Evolutionary conservation across 2,329 filamentous ascomycete species (phyloP), one percentile per base, ranked within the genome.

Genomic region (Aspergillus pseudotamarii): DNA sequence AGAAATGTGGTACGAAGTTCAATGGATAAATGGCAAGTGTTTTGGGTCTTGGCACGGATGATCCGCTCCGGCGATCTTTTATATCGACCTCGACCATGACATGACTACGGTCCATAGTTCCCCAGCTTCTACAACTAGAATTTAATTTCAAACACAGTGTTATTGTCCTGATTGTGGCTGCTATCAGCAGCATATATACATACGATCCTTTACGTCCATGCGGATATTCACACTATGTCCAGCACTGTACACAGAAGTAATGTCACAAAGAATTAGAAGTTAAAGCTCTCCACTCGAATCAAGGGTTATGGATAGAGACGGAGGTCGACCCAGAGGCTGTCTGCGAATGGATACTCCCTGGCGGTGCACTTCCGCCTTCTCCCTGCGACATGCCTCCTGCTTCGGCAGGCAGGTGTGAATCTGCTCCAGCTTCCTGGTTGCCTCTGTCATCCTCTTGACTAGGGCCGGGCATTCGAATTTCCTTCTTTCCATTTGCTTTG

Each of bases 401-500:
- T 21, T 65, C 58, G 10, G 43, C 30, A 16, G 60, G 59, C 9
- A 14, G 59, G 11, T 55, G 62, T 14, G 54, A 56, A 51, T 26
- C 41, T 3, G 64, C 6, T 34, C 69, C 71, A 8, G 60, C 45
- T 11, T 54, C 28, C n/a, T 62, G 59, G 38, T 58, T 64, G 28
- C 54, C 65, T 26, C 72, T 69, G 11, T 70, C 67, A 12, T 60
- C 60, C 16, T 64, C 68, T 1, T 64, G 64, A 23, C 65, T 58
- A 30, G 69, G 62, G 9, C 64, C 66, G 12, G 71, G 71, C 12
- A 75, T 67, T 19, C 69, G 73, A 36, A 82, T 79, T 59, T 77
- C 72, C 64, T 92, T 94, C 72, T 88, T 88, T n/a, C 93, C 94
- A 71, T 97, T 99, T 58, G 91, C 85, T 75, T 94, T 96, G 83